phyloP scores from a whole-genome alignment of 805 yeast species.

The Teunomyces kruisii region DNA sequence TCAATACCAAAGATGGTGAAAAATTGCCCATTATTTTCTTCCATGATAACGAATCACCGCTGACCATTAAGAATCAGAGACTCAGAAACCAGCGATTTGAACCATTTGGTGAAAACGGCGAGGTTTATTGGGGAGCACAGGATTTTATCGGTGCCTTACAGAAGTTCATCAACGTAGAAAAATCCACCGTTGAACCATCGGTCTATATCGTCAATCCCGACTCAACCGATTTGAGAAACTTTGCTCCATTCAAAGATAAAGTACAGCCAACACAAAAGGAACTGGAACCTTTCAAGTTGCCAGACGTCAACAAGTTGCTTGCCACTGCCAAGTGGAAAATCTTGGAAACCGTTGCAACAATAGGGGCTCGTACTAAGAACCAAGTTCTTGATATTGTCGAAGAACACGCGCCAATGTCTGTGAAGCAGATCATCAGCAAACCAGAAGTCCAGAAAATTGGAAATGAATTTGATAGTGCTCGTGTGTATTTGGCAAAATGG shows the following conservation, averaged over 20 bases:
- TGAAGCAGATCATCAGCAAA: slow-evolving; percentile 59
- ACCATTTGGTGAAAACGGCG: slow-evolving; percentile 59
- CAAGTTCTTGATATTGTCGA: slow-evolving; percentile 65
- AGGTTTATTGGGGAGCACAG: slow-evolving; percentile 88
- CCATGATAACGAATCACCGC: slow-evolving; percentile 85
- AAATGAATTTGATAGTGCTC: slow-evolving; percentile 90
- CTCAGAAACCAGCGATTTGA: slow-evolving; percentile 65
- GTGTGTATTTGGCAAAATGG: slow-evolving; percentile 94
- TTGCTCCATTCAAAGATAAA: slow-evolving; percentile 37
- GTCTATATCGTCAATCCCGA: slow-evolving; percentile 80
- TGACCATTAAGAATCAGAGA: slow-evolving; percentile 63
- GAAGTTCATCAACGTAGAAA: slow-evolving; percentile 59
- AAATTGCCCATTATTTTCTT: slow-evolving; percentile 83
- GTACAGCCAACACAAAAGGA: slow-evolving; percentile 6
- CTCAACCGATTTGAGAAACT: slow-evolving; percentile 59
- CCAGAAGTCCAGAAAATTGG: slow-evolving; percentile 82
- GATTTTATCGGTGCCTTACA: slow-evolving; percentile 62
- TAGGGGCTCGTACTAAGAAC: slow-evolving; percentile 51
- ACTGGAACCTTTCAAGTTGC: slow-evolving; percentile 24
- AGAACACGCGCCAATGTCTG: slow-evolving; percentile 58
- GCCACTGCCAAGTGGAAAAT: slow-evolving; percentile 83
- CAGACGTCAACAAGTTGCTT: slow-evolving; percentile 48
- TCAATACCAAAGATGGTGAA: slow-evolving; percentile 67
- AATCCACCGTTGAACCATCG: slow-evolving; percentile 68
- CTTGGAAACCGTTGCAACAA: slow-evolving; percentile 78